Percentiles rank a stretch among this genome's conserved stretches.
These are phyloP conservation scores for Sanguinoderma infundibulare DNA, from an alignment of 1,284 basidiomycete genomes.

Conservation along the genomic window DNA sequence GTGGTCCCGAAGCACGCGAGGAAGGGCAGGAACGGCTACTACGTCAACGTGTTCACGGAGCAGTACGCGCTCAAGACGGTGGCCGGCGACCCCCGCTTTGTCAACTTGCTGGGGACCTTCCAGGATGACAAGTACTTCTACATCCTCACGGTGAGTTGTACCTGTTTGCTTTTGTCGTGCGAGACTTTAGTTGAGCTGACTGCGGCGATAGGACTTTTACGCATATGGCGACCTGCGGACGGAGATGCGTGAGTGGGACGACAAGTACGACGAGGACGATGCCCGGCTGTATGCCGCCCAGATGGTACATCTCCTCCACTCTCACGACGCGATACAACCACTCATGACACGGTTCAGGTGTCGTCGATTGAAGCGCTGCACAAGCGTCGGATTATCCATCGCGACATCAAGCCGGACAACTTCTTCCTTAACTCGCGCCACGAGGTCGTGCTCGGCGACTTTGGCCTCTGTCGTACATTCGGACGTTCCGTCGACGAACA, in stretches of 20 bases:
- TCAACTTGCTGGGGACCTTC: slow-evolving; percentile 27
- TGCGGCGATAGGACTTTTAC: slow-evolving; percentile 22
- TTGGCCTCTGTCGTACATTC: slow-evolving; percentile 66
- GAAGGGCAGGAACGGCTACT: not conserved
- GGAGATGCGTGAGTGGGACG: slow-evolving; percentile 18
- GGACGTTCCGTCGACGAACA: slow-evolving; percentile 41
- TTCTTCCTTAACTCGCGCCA: slow-evolving; percentile 52
- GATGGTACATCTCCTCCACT: slow-evolving; percentile 20
- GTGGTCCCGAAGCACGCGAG: slow-evolving; percentile 25
- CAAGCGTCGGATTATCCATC: slow-evolving; percentile 41
- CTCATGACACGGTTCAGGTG: slow-evolving; percentile 46
- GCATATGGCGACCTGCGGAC: slow-evolving; percentile 25
- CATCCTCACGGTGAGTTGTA: slow-evolving; percentile 29
- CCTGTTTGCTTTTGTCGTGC: not conserved
- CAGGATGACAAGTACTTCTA: slow-evolving; percentile 36
- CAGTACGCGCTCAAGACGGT: slow-evolving; percentile 16
- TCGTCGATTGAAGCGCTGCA: slow-evolving; percentile 42
- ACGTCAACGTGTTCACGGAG: slow-evolving; percentile 20
- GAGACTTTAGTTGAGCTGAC: not conserved
- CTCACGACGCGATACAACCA: slow-evolving; percentile 36
- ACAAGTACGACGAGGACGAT: slow-evolving; percentile 5
- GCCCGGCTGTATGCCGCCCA: slow-evolving; percentile 26
- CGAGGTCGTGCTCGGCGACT: slow-evolving; percentile 62
- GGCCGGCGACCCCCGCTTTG: slow-evolving; percentile 19
- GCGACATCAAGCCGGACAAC: slow-evolving; percentile 58